Evolutionary conservation across 805 yeast species (phyloP), one percentile per base, ranked within the genome.

Genomic region (Wickerhamiella australiensis): DNA sequence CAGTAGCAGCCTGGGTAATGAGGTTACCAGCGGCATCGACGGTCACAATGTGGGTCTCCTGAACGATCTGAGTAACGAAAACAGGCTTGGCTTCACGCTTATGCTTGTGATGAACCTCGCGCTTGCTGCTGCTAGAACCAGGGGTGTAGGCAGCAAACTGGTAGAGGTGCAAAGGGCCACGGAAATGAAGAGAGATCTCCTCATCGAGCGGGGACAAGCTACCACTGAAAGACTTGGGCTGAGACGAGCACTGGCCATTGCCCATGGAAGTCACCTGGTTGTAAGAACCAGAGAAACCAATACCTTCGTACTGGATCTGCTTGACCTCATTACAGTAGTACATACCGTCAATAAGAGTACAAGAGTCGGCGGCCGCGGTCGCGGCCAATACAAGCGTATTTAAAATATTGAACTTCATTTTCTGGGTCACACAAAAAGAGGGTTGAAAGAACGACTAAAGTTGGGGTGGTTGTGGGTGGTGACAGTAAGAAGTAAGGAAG

Each of bases 261-360:
- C 76, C 78, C 94, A 92, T 88, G 61, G 65, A 57, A 56, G 88
- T 81, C 57, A 92, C 87, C 57, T 82, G 88, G 59, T 71, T 61
- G 72, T 85, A 92, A 20, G 87, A 68, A 57, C 96, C 96, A 20
- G 92, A 75, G 66, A 74, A 85, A 31, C 97, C 97, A 52, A 92
- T 76, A 57, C 79, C 78, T 42, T 71, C 56, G 72, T 83, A 85
- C 52, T 72, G 69, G 53, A 85, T 73, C 54, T 85, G 88, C 54
- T 68, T 60, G 47, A 84, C 84, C 55, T 77, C 67, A 56, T 76
- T 68, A 71, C 96, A 87, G 77, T 82, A 88, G 74, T 80, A 82
- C 73, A 85, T 85, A 58, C 96, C 95, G 56, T 68, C 74, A 37
- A 72, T 74, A 53, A 66, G 63, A 42, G 68, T 57, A 61, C 82